Base-by-base conservation (phyloP, 2,329 filamentous ascomycete species). In the Xylaria polymorpha region DNA sequence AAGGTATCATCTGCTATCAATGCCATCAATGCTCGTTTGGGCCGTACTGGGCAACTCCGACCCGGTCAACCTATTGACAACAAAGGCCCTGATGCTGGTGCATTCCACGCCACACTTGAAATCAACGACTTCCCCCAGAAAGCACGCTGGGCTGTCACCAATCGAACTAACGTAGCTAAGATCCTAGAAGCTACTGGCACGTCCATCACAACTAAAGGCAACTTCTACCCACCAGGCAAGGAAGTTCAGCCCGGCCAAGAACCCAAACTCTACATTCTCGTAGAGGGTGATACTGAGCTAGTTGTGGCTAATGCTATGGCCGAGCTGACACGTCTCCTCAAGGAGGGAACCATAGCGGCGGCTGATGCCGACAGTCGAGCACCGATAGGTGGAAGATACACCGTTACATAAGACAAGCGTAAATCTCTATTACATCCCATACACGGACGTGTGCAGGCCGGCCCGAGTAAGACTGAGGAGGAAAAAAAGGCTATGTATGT, bases 121-220 rank as follows among this genome's bases (percentile, higher is more conserved):
- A 99, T 99, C 88, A 99, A 99, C 81, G 96, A 99, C 82, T 98
- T 98, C 81, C 96, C 96, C 41, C 96, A 99, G 80, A 98, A 98
- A 85, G 96, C 96, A 72, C 90, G 96, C 75, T 99, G 96, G 96
- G 95, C 94, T 12, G 96, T 99, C 83, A 99, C 96, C 46, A 99
- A 99, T 80, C 90, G 96, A 73, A 98, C 96, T 43, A 99, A 99
- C 77, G 96, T 99, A 66, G 94, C 95, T 74, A 99, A 98, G 85
- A 98, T 99, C 75, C 87, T 99, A 72, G 96, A 99, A 78, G 89
- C 93, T 10, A 98, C 95, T 0, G 95, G 94, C 48, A 97, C 94
- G 1, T 97, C 94, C 7, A 99, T 99, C 79, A 99, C 96, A 0
- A 98, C 94, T 53, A 99, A 99, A 84, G 96, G 96, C 73, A 96